A percentile compares a stretch with the other conserved stretches of the same genome.
Conservation (phyloP, 345 rosid genomes). For the Garcia nutans region DNA sequence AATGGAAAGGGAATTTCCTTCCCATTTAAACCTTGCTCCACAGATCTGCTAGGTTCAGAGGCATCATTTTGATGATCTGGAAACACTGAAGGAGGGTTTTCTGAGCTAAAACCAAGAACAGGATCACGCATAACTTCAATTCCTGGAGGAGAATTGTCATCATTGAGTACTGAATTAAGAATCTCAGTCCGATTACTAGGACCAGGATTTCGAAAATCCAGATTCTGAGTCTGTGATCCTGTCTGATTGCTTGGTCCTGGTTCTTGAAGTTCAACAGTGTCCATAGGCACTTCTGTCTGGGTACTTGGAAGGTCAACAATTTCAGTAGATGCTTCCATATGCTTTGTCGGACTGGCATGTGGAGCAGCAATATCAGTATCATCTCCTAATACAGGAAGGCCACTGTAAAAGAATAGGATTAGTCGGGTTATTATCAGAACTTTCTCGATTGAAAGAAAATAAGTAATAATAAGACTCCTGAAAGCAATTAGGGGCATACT, state of each 20-base stretch:
- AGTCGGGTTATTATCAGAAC: neutral
- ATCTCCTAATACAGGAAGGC: constrained; percentile 22
- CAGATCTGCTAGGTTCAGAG: constrained; percentile 25
- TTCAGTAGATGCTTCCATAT: constrained; percentile 7
- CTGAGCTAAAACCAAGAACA: constrained; percentile 32
- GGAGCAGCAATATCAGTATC: constrained; percentile 15
- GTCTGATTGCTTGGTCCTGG: constrained; percentile 32
- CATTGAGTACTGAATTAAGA: constrained; percentile 18
- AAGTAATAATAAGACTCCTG: neutral
- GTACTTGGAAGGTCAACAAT: constrained; percentile 14
- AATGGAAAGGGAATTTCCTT: constrained; percentile 42
- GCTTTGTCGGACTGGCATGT: constrained; percentile 1
- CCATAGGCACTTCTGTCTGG: constrained; percentile 17
- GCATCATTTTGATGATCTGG: constrained; percentile 25
- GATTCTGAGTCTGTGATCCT: constrained; percentile 20
- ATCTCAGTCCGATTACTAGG: constrained; percentile 36
- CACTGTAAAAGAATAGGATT: constrained; percentile 22
- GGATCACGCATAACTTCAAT: constrained; percentile 64
- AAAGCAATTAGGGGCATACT: constrained; percentile 38
- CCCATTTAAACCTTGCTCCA: constrained; percentile 38
- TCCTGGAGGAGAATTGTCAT: constrained; percentile 42
- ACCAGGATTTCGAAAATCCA: constrained; percentile 30
- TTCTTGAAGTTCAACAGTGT: constrained; percentile 15
- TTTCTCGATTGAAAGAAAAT: neutral
- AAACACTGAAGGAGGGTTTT: constrained; percentile 26